phyloP scores from a whole-genome alignment of 805 yeast genomes.

The Middelhovenomyces tepae region DNA sequence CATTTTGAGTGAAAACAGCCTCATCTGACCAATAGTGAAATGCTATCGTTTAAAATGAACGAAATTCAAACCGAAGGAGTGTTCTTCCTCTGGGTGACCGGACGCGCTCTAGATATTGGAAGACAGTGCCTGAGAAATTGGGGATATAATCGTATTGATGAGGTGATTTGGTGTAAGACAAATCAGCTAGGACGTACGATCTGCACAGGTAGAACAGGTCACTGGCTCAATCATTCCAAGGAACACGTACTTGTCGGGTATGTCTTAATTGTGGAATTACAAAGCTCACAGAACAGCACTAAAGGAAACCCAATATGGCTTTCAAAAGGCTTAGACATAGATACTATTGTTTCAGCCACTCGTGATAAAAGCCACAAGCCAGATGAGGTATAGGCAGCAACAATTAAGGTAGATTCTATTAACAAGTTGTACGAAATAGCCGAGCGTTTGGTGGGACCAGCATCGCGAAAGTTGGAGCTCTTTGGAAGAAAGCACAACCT shows the following conservation, averaged over 20 bases:
- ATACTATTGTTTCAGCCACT: conserved; percentile 70
- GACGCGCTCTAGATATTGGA: conserved; percentile 85
- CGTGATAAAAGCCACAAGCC: conserved; percentile 89
- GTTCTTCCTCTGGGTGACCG: conserved; percentile 87
- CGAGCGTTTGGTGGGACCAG: conserved; percentile 72
- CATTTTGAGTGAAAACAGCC: conserved; percentile 52
- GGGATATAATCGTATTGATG: conserved; percentile 78
- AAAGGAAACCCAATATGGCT: conserved; percentile 78
- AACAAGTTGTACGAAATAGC: conserved; percentile 59
- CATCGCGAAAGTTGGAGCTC: conserved; percentile 73
- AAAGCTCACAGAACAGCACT: conserved; percentile 21
- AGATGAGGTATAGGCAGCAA: conserved; percentile 49
- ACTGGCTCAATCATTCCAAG: conserved; percentile 92
- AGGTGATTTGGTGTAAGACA: conserved; percentile 82
- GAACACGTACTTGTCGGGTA: conserved; percentile 79
- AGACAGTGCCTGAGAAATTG: conserved; percentile 64
- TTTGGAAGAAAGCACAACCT: conserved; percentile 84
- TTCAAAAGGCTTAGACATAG: conserved; percentile 56
- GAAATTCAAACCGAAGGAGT: conserved; percentile 77
- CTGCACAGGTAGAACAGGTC: conserved; percentile 94
- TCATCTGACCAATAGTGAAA: conserved; percentile 61
- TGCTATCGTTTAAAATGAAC: conserved; percentile 55
- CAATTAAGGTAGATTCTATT: conserved; percentile 1
- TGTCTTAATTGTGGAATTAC: not conserved
- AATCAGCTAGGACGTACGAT: conserved; percentile 83